phyloP scores from a whole-genome alignment of 2,329 filamentous ascomycete genomes.

The Cucurbitaria berberidis region DNA sequence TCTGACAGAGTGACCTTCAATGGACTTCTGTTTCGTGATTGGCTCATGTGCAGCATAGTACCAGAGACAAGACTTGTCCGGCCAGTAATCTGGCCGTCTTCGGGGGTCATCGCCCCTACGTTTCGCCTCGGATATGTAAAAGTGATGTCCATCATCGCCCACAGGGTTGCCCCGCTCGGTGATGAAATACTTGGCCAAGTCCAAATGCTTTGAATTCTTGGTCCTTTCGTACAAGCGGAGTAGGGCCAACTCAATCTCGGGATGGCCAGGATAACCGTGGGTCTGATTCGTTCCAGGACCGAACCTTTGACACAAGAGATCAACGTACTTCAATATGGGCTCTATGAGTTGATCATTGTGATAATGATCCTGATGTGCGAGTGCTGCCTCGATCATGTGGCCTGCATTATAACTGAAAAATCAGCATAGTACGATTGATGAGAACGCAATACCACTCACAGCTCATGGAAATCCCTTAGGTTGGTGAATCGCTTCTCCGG shows the following conservation, averaged over 20 bases:
- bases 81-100: slow-evolving; percentile 57
- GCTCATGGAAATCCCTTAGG: slow-evolving; percentile 66
- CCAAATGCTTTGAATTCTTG: slow-evolving; percentile 46
- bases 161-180: slow-evolving; percentile 62
- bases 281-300: slow-evolving; percentile 58
- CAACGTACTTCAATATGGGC: slow-evolving; percentile 62
- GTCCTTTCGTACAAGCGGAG: slow-evolving; percentile 55
- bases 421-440: no score
- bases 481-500: slow-evolving; percentile 64
- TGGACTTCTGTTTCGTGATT: slow-evolving; percentile 59
- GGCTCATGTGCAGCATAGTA: slow-evolving; percentile 65
- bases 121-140: slow-evolving; percentile 62
- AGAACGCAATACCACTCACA: no score
- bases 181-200: slow-evolving; percentile 63
- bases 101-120: slow-evolving; percentile 58
- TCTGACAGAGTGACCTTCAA: slow-evolving; percentile 66
- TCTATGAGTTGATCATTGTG: slow-evolving; percentile 59
- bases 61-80: slow-evolving; percentile 50
- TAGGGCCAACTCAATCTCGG: slow-evolving; percentile 60
- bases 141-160: slow-evolving; percentile 58
- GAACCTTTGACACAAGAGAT: slow-evolving; percentile 59
- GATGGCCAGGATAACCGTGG: slow-evolving; percentile 67
- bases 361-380: slow-evolving; percentile 52
- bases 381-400: slow-evolving; percentile 61
- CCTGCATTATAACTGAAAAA: slow-evolving; percentile 65